Evolutionary conservation across 495 filamentous ascomycete genomes (phyloP).

Genomic region (Penicillium longicatenatum): DNA sequence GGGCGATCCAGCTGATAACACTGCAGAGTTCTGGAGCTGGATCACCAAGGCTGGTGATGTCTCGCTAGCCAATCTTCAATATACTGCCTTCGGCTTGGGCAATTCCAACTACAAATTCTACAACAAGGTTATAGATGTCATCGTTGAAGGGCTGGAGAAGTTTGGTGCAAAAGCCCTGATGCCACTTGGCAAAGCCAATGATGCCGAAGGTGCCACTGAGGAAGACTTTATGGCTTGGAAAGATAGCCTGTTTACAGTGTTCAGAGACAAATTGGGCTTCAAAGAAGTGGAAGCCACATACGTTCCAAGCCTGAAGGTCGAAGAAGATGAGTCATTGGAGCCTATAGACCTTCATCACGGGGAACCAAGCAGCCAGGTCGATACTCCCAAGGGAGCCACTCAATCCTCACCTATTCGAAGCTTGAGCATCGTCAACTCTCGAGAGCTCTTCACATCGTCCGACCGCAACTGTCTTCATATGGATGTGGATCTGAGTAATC

Average conservation of each 20-base stretch:
- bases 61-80: constrained; percentile 38
- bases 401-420: constrained; percentile 34
- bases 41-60: constrained; percentile 30
- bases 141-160: constrained; percentile 35
- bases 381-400: constrained; percentile 25
- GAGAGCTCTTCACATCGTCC: constrained; percentile 40
- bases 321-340: constrained; percentile 40
- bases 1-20: constrained; percentile 57
- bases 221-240: constrained; percentile 57
- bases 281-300: constrained; percentile 42
- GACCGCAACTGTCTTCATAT: constrained; percentile 52
- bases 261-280: constrained; percentile 37
- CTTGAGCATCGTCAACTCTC: constrained; percentile 35
- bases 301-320: constrained; percentile 41
- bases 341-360: constrained; percentile 43
- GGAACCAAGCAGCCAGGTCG: constrained; percentile 31
- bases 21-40: constrained; percentile 48
- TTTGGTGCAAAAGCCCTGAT: constrained; percentile 43
- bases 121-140: constrained; percentile 48
- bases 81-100: constrained; percentile 49
- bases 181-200: constrained; percentile 45
- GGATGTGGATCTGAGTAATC: constrained; percentile 45
- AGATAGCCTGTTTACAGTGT: constrained; percentile 40
- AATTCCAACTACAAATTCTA: constrained; percentile 57
- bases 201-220: constrained; percentile 48